Conservation (phyloP, 768 basidiomycete genomes). For the Trametes punicea region DNA sequence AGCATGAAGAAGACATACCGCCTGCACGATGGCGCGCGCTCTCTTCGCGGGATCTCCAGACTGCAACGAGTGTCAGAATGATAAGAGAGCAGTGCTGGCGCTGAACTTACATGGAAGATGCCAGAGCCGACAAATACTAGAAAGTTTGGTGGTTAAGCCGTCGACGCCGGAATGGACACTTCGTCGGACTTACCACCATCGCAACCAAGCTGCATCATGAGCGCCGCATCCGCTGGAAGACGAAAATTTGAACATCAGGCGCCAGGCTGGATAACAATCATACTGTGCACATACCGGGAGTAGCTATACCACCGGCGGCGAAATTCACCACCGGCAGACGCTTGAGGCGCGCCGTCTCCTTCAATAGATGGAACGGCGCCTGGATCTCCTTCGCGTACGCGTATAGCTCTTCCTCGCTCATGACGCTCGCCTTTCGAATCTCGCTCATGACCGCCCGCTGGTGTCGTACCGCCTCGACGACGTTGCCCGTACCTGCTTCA, state of each 20-base stretch:
- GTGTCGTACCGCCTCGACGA: slow-evolving; percentile 93
- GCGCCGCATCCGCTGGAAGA: slow-evolving; percentile 79
- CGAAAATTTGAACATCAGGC: not conserved
- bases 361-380: slow-evolving; percentile 92
- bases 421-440: slow-evolving; percentile 79
- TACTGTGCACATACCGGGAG: slow-evolving; percentile 56
- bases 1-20: slow-evolving; percentile 45
- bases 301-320: slow-evolving; percentile 91
- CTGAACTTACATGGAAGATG: slow-evolving; percentile 80
- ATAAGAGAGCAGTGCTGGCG: not conserved
- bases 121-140: slow-evolving; percentile 97
- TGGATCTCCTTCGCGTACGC: slow-evolving; percentile 88
- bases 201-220: slow-evolving; percentile 99
- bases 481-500: slow-evolving; percentile 85
- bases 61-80: slow-evolving; percentile 34
- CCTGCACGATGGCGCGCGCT: slow-evolving; percentile 94
- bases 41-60: slow-evolving; percentile 92
- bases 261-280: slow-evolving; percentile 11
- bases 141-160: slow-evolving; percentile 3
- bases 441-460: slow-evolving; percentile 78
- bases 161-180: slow-evolving; percentile 1
- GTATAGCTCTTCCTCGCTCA: slow-evolving; percentile 96
- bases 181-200: slow-evolving; percentile 71
- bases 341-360: slow-evolving; percentile 93
- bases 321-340: slow-evolving; percentile 95